Evolutionary conservation across 163 green algal species (phyloP).

Genomic region (Trebouxia gelatinosa): DNA sequence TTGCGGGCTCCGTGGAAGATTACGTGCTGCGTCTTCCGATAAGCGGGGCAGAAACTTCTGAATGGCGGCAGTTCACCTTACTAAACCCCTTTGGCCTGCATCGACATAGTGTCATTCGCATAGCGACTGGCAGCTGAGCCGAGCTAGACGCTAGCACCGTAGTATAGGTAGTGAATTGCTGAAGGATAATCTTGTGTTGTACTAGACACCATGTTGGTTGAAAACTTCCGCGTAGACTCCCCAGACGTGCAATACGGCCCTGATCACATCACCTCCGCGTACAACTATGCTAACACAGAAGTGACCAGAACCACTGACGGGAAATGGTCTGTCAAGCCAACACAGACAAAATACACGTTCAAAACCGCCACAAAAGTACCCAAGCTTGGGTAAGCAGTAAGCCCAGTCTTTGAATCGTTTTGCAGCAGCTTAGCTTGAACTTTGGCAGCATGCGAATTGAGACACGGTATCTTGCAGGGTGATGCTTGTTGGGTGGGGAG

Average conservation of each 20-base stretch:
- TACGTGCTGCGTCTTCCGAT: background rate
- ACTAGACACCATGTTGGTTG: slow-evolving; percentile 68
- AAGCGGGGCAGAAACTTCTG: background rate
- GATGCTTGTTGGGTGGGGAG: slow-evolving; percentile 97
- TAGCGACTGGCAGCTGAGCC: background rate
- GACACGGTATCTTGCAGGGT: slow-evolving; percentile 67
- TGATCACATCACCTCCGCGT: slow-evolving; percentile 79
- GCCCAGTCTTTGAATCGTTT: too few species aligned
- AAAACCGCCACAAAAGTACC: slow-evolving; percentile 81
- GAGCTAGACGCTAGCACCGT: too few species aligned
- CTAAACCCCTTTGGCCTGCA: background rate
- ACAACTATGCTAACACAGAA: slow-evolving; percentile 86
- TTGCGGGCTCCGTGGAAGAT: too few species aligned
- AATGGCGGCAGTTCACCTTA: background rate
- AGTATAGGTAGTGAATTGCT: too few species aligned
- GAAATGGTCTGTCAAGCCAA: slow-evolving; percentile 79
- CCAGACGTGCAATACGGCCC: slow-evolving; percentile 83
- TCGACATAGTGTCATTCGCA: background rate
- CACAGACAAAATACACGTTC: slow-evolving; percentile 77
- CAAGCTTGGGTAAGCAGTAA: slow-evolving; percentile 88
- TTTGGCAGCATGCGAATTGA: background rate
- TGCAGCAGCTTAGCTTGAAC: background rate
- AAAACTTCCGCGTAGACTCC: slow-evolving; percentile 83
- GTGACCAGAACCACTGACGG: slow-evolving; percentile 64
- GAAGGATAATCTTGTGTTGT: too few species aligned